Base-by-base conservation (phyloP, 768 basidiomycete genomes). In the Russula sp. region DNA sequence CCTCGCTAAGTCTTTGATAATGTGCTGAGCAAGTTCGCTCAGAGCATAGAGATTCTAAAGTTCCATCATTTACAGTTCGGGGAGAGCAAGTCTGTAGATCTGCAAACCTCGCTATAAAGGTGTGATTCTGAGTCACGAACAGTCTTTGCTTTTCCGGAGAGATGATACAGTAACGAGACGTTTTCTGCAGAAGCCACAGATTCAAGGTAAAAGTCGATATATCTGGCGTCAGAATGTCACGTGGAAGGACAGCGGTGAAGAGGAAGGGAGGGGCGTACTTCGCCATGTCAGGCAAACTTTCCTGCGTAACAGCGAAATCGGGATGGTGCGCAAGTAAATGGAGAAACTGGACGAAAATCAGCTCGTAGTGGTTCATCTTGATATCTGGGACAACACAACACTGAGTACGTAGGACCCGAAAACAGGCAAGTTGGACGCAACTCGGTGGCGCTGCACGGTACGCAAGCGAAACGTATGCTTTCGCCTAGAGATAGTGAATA, bases 251-350 rank as follows among this genome's bases (percentile, higher is more conserved):
- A 51, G 37, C 1, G 2, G 52, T 35, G 27, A 47, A 6, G 32
- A 52, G 2, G 0, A 13, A 18, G 47, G 53, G 31, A 44, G 34
- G 6, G 8, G 71, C 87, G 51, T 67, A 97, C 94, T 88, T 91
- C 27, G 89, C 85, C 68, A 94, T 87, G 69, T 90, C 87, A 39
- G 83, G 77, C 42, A 95, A 73, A 47, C 86, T 86, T 39, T 90
- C 88, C 42, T 83, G 80, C 2, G 80, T 78, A 49, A 78, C 80
- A 20, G 79, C 80, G 69, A 94, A 95, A 74, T 99, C 97, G 4
- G 96, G 96, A 72, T 99, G 97, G 71, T 97, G 95, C 0, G 94
- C 92, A 5, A 98, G 79, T 0, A 94, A 74, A 70, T 94, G 90
- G 10, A 98, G 79, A 4, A 98, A 75, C 13, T 96, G 87, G 48